Evolutionary conservation across 768 basidiomycete species (phyloP).

Genomic region (Hemileccinum rubropunctum): DNA sequence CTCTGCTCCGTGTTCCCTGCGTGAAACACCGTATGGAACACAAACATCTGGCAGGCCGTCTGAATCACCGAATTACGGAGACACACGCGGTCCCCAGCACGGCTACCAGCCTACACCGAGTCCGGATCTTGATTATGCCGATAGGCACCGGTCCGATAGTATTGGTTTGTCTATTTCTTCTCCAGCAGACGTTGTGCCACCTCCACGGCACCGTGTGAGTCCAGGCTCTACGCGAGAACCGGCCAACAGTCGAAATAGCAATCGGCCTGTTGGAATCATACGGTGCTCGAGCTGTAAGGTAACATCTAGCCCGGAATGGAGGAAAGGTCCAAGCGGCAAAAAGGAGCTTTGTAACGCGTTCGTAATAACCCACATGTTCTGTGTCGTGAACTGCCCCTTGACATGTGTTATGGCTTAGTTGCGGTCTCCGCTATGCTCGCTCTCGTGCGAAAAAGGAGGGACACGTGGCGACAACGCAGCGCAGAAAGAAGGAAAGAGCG

Average conservation of each 20-base stretch:
- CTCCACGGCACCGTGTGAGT: constrained; percentile 53
- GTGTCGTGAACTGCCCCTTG: constrained; percentile 16
- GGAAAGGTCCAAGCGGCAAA: constrained; percentile 86
- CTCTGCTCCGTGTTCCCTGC: constrained; percentile 27
- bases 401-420: constrained; percentile 43
- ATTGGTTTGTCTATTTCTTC: constrained; percentile 24
- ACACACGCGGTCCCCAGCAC: constrained; percentile 32
- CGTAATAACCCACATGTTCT: constrained; percentile 35
- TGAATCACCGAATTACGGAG: constrained; percentile 29
- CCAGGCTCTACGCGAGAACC: constrained; percentile 51
- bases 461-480: constrained; percentile 45
- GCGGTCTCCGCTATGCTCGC: constrained; percentile 83
- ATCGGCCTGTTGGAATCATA: constrained; percentile 68
- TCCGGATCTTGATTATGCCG: constrained; percentile 36
- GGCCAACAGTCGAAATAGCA: constrained; percentile 42
- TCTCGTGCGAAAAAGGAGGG: constrained; percentile 89
- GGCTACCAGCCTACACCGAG: constrained; percentile 38
- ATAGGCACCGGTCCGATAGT: constrained; percentile 35
- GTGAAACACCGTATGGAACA: constrained; percentile 28
- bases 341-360: constrained; percentile 93
- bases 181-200: constrained; percentile 52
- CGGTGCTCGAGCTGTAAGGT: constrained; percentile 80
- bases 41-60: constrained; percentile 39
- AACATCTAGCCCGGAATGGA: constrained; percentile 85
- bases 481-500: constrained; percentile 62